Conservation (phyloP, 768 basidiomycete genomes). For the Auricularia auricula-judae region DNA sequence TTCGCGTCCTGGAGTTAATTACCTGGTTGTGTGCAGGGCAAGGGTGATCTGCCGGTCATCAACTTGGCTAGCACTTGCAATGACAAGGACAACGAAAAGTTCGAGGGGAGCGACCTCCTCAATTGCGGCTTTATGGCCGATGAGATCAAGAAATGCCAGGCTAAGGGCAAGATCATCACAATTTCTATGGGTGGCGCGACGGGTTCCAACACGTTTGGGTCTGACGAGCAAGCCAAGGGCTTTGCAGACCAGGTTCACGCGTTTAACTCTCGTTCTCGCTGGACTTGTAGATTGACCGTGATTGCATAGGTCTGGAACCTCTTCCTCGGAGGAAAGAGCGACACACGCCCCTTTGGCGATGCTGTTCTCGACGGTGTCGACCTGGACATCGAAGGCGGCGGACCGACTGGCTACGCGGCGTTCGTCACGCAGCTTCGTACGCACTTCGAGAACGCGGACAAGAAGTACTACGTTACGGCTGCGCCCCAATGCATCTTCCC, state of each 20-base stretch:
- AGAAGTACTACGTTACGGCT: slow-evolving; percentile 45
- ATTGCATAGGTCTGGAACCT: slow-evolving; percentile 56
- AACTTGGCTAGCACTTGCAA: slow-evolving; percentile 69
- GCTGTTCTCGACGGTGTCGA: slow-evolving; percentile 33
- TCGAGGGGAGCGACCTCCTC: slow-evolving; percentile 52
- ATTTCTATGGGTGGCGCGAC: slow-evolving; percentile 46
- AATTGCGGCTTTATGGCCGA: slow-evolving; percentile 49
- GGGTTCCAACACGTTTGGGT: slow-evolving; percentile 50
- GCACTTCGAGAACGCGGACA: slow-evolving; percentile 24
- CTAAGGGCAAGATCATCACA: slow-evolving; percentile 43
- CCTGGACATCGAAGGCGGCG: slow-evolving; percentile 67
- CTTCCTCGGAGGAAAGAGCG: slow-evolving; percentile 53
- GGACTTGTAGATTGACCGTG: slow-evolving; percentile 48
- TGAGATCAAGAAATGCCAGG: slow-evolving; percentile 56
- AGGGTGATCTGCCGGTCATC: slow-evolving; percentile 49
- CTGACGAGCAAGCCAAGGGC: slow-evolving; percentile 41
- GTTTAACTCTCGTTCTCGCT: slow-evolving; percentile 51
- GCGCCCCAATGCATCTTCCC: slow-evolving; percentile 21
- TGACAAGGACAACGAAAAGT: slow-evolving; percentile 39
- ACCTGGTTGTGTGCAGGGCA: slow-evolving; percentile 37
- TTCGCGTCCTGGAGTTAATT: slow-evolving; percentile 4
- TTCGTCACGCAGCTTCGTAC: slow-evolving; percentile 49
- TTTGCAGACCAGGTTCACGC: slow-evolving; percentile 48
- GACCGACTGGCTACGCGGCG: slow-evolving; percentile 35
- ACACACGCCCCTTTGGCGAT: slow-evolving; percentile 56